Base-by-base conservation (phyloP, 75 land plant species). In the Selaginella tamariscina region DNA sequence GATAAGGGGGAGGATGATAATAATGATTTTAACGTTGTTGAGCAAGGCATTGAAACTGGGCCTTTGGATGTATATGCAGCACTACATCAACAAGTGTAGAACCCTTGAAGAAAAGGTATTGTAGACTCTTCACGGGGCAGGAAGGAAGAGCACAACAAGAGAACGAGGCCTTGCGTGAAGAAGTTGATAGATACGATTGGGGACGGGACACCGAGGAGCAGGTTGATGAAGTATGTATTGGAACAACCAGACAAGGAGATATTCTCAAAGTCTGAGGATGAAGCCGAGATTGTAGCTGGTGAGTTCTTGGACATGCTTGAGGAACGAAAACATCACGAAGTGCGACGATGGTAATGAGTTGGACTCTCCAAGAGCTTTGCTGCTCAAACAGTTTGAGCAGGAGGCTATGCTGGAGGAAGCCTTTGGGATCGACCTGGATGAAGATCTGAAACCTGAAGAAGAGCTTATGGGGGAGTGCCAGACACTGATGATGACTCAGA, bases 271-370 rank as follows among this genome's bases (percentile, higher is more conserved):
- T 18, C 5, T 27, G 66, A 65, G 11, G 62, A 54, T 29, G 75
- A 73, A 22, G 39, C 60, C 26, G 73, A 70, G 39, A 32, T 28
- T 31, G 75, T 73, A 44, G 60, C 73, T 30, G 73, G 29, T 24
- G 75, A 73, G 30, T 73, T 73, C 44, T 56, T 73, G 21, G 62
- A 73, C 32, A 24, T 73, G 15, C 57, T 73, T 28, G 73, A 73
- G 28, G 54, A 32, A 26, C 73, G 31, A 2, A 60, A 55, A 2
- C 66, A 11, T 11, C 54, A 49, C 20, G 18, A 49, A 13, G 24
- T 0, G 13, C 0, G 24, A 15, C 49, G 49, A 39, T 39, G 49
- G 49, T 39, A 15, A 54, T 13, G 56, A 71, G 72, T 29, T 24
- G 11, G 62, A 39, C 1, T 68, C 27, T 71, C 73, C 13, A 1